These are phyloP conservation scores for Camelina hispida DNA, from an alignment of 345 rosid species.

Conservation along the genomic window DNA sequence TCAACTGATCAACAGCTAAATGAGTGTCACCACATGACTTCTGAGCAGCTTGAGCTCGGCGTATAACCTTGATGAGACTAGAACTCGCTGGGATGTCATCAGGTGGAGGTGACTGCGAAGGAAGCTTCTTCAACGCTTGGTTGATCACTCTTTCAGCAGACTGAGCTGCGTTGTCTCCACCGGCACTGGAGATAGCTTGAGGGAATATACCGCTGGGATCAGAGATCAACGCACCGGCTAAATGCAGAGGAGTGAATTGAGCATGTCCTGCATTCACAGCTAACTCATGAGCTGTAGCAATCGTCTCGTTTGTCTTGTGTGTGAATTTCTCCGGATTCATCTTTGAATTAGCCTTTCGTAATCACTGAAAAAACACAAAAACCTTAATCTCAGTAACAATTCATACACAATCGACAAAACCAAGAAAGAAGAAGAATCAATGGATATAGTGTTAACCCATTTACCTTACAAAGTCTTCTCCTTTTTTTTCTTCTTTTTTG, in stretches of 20 bases:
- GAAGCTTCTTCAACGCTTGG: slow-evolving; percentile 74
- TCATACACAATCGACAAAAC: not conserved
- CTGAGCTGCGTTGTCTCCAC: slow-evolving; percentile 63
- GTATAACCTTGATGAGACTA: slow-evolving; percentile 64
- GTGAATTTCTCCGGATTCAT: slow-evolving; percentile 96
- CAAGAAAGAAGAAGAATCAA: not conserved
- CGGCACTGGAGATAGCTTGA: slow-evolving; percentile 64
- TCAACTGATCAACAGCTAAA: slow-evolving; percentile 80
- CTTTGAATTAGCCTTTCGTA: not conserved
- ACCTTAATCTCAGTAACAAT: not conserved
- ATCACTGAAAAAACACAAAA: not conserved
- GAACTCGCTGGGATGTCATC: slow-evolving; percentile 80
- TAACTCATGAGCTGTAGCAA: slow-evolving; percentile 70
- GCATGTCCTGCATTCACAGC: slow-evolving; percentile 74
- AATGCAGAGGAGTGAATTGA: slow-evolving; percentile 84
- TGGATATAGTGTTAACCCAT: not conserved
- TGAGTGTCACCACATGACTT: slow-evolving; percentile 70
- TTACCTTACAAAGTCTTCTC: slow-evolving; percentile 19
- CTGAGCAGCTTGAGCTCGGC: slow-evolving; percentile 78
- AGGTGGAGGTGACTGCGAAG: slow-evolving; percentile 80
- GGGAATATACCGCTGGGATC: slow-evolving; percentile 73
- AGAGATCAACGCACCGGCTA: slow-evolving; percentile 68
- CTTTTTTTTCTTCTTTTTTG: slow-evolving; percentile 1
- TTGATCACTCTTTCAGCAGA: slow-evolving; percentile 72
- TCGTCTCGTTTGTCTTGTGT: slow-evolving; percentile 84